Evolutionary conservation across 2,329 filamentous ascomycete species (phyloP).

Genomic region (Monosporascus sp.): DNA sequence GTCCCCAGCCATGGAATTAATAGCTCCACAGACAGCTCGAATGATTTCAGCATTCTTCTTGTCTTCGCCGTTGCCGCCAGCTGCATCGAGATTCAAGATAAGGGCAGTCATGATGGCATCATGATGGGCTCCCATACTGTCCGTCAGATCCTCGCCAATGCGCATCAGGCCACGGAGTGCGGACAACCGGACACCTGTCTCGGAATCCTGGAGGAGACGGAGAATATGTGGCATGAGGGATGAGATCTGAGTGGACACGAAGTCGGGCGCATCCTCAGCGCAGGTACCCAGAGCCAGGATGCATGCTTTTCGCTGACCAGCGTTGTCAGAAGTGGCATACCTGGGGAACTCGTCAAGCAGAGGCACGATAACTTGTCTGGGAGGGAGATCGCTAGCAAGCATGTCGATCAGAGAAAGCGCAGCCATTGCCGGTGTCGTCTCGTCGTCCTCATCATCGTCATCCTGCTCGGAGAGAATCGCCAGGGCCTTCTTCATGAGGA

Average conservation of each 20-base stretch:
- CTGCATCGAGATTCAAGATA: conserved; percentile 82
- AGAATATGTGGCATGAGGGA: conserved; percentile 82
- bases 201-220: conserved; percentile 76
- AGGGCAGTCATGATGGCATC: conserved; percentile 77
- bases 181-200: conserved; percentile 78
- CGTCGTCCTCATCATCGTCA: conserved; percentile 72
- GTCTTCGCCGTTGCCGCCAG: conserved; percentile 61
- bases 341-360: conserved; percentile 79
- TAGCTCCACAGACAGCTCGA: conserved; percentile 81
- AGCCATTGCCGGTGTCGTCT: conserved; percentile 77
- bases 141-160: conserved; percentile 86
- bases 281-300: conserved; percentile 90
- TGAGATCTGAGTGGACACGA: conserved; percentile 87
- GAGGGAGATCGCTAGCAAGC: conserved; percentile 80
- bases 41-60: conserved; percentile 82
- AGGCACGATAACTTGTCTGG: conserved; percentile 89
- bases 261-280: conserved; percentile 94
- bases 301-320: conserved; percentile 80
- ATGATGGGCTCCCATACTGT: conserved; percentile 84
- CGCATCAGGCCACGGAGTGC: conserved; percentile 83
- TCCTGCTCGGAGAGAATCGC: conserved; percentile 84
- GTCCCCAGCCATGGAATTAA: conserved; percentile 86
- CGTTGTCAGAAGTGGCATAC: conserved; percentile 70
- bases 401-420: conserved; percentile 86
- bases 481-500: conserved; percentile 82